phyloP scores from a whole-genome alignment of 768 basidiomycete genomes.

The Obba rivulosa region DNA sequence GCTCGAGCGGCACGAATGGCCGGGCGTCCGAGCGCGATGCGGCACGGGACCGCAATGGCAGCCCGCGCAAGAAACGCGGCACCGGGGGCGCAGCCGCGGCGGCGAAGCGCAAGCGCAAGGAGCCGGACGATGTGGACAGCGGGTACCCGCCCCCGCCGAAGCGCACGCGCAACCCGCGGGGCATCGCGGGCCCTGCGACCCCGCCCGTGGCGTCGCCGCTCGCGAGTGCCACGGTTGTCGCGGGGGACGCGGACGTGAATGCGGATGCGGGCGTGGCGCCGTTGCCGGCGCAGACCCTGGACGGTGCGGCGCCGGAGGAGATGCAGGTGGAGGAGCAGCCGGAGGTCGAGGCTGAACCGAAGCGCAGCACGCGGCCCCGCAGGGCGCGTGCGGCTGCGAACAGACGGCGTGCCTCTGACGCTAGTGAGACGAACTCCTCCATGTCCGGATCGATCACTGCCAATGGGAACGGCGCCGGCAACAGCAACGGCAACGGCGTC shows the following conservation, averaged over 20 bases:
- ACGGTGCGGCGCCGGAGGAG: conserved; percentile 17
- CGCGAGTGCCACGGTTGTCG: conserved; percentile 32
- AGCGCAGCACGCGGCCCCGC: conserved; percentile 44
- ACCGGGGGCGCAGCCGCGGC: conserved; percentile 35
- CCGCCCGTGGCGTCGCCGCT: conserved; percentile 18
- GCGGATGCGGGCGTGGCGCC: conserved; percentile 13
- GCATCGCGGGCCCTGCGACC: conserved; percentile 24
- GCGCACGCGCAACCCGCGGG: conserved; percentile 51
- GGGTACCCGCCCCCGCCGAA: conserved; percentile 57
- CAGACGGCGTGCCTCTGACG: conserved; percentile 42
- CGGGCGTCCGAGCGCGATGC: conserved; percentile 27
- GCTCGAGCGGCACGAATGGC: conserved; percentile 24
- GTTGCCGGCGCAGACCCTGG: conserved; percentile 13
- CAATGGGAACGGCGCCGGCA: conserved; percentile 11
- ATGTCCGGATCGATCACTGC: conserved; percentile 29
- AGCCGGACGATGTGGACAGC: conserved; percentile 59
- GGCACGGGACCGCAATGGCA: conserved; percentile 21
- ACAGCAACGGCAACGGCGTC: neutral
- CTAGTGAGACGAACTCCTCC: conserved; percentile 41
- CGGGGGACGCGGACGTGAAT: conserved; percentile 27
- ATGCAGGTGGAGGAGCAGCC: conserved; percentile 25
- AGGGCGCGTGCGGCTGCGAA: conserved; percentile 28
- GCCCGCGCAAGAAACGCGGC: conserved; percentile 45
- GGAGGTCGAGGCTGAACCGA: conserved; percentile 31
- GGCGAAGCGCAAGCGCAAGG: conserved; percentile 53